Evolutionary conservation across 73 alveolate genomes (phyloP).

Genomic region (Paramecium caudatum): DNA sequence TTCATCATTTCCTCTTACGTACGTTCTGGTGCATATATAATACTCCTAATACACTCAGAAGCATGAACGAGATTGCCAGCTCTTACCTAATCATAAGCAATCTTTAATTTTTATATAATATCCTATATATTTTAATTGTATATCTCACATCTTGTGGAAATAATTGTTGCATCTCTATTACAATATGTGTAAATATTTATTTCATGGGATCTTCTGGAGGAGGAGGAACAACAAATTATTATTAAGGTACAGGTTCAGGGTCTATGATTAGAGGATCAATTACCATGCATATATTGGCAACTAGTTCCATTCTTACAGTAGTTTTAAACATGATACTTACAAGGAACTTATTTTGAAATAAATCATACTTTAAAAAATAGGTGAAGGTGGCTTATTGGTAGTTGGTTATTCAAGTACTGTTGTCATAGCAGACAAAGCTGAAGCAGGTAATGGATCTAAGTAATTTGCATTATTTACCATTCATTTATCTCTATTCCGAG

Average conservation of each 20-base stretch:
- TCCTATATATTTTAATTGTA: conserved; percentile 47
- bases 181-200: background rate
- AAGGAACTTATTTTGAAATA: conserved; percentile 15
- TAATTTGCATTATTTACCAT: background rate
- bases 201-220: conserved; percentile 28
- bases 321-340: background rate
- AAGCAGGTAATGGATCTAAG: conserved; percentile 32
- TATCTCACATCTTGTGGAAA: conserved; percentile 8
- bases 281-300: conserved; percentile 11
- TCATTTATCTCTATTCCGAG: background rate
- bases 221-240: background rate
- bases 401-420: background rate
- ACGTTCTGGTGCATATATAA: conserved; percentile 47
- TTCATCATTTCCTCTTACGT: conserved; percentile 37
- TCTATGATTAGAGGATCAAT: background rate
- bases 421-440: conserved; percentile 37
- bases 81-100: conserved; percentile 27
- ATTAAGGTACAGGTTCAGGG: background rate
- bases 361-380: background rate
- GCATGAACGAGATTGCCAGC: conserved; percentile 35
- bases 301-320: conserved; percentile 14
- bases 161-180: conserved; percentile 6
- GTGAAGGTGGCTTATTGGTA: background rate
- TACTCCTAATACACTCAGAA: conserved; percentile 44
- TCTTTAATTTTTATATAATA: conserved; percentile 53